Evolutionary conservation across 2,329 filamentous ascomycete genomes (phyloP).

Genomic region (Nothophaeocryptopus gaeumannii): DNA sequence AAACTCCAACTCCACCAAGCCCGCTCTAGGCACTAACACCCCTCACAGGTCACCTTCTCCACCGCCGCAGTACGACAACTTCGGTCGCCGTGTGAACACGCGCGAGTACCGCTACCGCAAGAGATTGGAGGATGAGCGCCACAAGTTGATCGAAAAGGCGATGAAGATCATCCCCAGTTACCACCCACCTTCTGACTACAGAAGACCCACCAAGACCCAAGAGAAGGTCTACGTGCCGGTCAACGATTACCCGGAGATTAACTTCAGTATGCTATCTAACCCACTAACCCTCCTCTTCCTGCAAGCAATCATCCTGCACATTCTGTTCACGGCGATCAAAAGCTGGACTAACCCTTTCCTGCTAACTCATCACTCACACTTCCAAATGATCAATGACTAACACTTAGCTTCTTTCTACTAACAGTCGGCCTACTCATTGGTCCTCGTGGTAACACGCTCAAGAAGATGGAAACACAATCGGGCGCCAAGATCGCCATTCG

Average conservation of each 20-base stretch:
- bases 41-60: slow-evolving; percentile 81
- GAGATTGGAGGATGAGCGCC: slow-evolving; percentile 94
- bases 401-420: slow-evolving; percentile 78
- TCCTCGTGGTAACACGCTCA: slow-evolving; percentile 98
- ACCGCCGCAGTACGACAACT: slow-evolving; percentile 97
- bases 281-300: slow-evolving; percentile 58
- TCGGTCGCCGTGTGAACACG: slow-evolving; percentile 98
- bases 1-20: not conserved
- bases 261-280: slow-evolving; percentile 99
- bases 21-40: slow-evolving; percentile 12
- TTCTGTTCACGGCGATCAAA: slow-evolving; percentile 35
- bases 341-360: slow-evolving; percentile 32
- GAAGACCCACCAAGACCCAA: slow-evolving; percentile 98
- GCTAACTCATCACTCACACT: slow-evolving; percentile 28
- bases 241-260: slow-evolving; percentile 99
- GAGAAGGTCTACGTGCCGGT: slow-evolving; percentile 99
- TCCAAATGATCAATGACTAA: slow-evolving; percentile 50
- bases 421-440: slow-evolving; percentile 99
- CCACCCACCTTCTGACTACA: slow-evolving; percentile 96
- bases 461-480: slow-evolving; percentile 99
- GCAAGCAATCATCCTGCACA: slow-evolving; percentile 21
- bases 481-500: slow-evolving; percentile 98
- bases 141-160: slow-evolving; percentile 97
- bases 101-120: slow-evolving; percentile 98
- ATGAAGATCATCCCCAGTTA: slow-evolving; percentile 99